These are phyloP conservation scores for Phyllosticta ampelicida DNA, from an alignment of 2,329 filamentous ascomycete genomes.

Conservation along the genomic window DNA sequence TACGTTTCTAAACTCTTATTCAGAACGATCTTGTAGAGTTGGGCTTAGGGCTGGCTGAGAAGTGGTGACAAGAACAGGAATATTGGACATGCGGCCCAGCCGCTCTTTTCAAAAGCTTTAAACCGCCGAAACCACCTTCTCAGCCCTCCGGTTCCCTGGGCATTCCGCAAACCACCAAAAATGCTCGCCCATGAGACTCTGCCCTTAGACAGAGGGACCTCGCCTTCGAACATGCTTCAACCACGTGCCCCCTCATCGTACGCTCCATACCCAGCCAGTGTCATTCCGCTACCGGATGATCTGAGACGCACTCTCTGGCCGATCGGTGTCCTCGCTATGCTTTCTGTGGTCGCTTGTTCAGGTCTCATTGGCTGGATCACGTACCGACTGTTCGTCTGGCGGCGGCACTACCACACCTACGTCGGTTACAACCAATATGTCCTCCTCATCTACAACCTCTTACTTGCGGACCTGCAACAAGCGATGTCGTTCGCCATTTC, in stretches of 20 bases:
- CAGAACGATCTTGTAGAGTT: neutral
- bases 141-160: neutral
- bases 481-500: constrained; percentile 40
- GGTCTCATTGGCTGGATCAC: constrained; percentile 39
- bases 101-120: neutral
- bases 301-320: constrained; percentile 35
- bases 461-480: constrained; percentile 44
- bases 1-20: neutral
- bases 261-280: constrained; percentile 20
- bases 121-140: neutral
- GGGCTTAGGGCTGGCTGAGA: neutral
- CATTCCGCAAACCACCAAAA: neutral
- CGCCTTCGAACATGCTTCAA: neutral
- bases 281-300: constrained; percentile 21
- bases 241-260: constrained; percentile 6
- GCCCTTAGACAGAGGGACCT: neutral
- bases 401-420: constrained; percentile 36
- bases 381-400: constrained; percentile 41
- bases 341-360: constrained; percentile 37
- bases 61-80: neutral
- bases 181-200: neutral
- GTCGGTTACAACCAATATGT: constrained; percentile 46
- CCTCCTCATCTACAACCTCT: constrained; percentile 43
- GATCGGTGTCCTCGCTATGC: constrained; percentile 35
- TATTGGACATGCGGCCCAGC: neutral